Percentiles rank a stretch among this genome's conserved stretches.
These are phyloP conservation scores for Mycosphaerella sp. DNA, from an alignment of 2,329 filamentous ascomycete genomes.

Conservation along the genomic window DNA sequence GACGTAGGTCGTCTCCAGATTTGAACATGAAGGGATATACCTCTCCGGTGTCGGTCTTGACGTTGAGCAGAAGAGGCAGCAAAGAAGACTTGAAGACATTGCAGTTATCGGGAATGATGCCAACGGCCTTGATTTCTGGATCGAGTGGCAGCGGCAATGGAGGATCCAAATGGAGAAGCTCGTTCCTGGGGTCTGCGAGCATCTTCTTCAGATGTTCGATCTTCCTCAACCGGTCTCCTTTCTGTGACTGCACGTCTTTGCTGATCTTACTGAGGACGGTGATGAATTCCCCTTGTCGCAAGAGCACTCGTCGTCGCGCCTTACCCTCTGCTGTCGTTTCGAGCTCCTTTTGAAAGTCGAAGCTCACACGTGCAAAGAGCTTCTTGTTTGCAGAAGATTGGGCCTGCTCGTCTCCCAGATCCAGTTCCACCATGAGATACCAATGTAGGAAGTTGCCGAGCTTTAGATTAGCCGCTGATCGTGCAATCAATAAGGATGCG, in stretches of 20 bases:
- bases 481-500: slow-evolving; percentile 78
- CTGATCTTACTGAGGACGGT: slow-evolving; percentile 82
- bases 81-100: slow-evolving; percentile 94
- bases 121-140: slow-evolving; percentile 69
- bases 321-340: slow-evolving; percentile 63
- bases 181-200: slow-evolving; percentile 82
- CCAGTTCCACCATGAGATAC: slow-evolving; percentile 98
- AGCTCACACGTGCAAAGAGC: slow-evolving; percentile 88
- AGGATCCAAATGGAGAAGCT: slow-evolving; percentile 73
- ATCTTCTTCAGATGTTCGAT: slow-evolving; percentile 78
- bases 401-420: slow-evolving; percentile 55
- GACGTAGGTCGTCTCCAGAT: slow-evolving; percentile 78
- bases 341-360: slow-evolving; percentile 89
- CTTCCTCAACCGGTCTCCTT: slow-evolving; percentile 71
- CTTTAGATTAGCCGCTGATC: slow-evolving; percentile 80
- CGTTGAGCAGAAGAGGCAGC: slow-evolving; percentile 83
- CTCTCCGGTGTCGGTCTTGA: slow-evolving; percentile 69
- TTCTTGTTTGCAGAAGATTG: slow-evolving; percentile 62
- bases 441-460: slow-evolving; percentile 95
- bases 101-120: slow-evolving; percentile 75
- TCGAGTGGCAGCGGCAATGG: slow-evolving; percentile 84
- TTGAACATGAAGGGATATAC: slow-evolving; percentile 96
- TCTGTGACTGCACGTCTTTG: slow-evolving; percentile 75
- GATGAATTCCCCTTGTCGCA: slow-evolving; percentile 84
- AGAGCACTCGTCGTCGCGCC: slow-evolving; percentile 66